A percentile compares a stretch with the other conserved stretches of the same genome.
phyloP scores from a whole-genome alignment of 1,284 basidiomycete genomes.

The Pseudomicrostroma phylloplanum region DNA sequence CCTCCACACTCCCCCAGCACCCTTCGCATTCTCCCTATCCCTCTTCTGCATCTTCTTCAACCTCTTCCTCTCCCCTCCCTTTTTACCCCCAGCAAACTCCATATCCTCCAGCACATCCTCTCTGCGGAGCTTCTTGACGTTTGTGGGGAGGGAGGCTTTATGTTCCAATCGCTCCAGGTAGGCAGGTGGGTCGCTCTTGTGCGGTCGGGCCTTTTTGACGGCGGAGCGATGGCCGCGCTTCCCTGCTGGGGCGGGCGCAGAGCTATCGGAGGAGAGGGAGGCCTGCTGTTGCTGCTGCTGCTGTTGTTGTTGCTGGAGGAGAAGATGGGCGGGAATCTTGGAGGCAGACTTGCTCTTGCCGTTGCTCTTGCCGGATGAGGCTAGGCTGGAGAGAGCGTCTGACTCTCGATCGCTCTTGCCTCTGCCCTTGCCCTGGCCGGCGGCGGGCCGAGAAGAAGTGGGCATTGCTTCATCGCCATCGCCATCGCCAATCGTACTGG shows the following conservation, averaged over 20 bases:
- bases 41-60: slow-evolving; percentile 1
- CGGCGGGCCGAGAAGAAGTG: slow-evolving; percentile 21
- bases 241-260: too few relatives aligned
- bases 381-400: background rate
- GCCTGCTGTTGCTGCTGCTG: background rate
- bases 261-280: too few relatives aligned
- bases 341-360: slow-evolving; percentile 8
- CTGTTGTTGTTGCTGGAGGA: background rate
- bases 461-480: slow-evolving; percentile 7
- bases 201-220: background rate
- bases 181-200: background rate
- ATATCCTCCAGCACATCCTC: background rate
- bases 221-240: too few relatives aligned
- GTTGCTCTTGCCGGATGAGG: slow-evolving; percentile 1
- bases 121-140: background rate
- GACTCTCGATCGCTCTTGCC: slow-evolving; percentile 8
- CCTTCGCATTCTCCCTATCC: slow-evolving; percentile 5
- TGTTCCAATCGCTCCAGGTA: background rate
- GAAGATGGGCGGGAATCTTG: background rate
- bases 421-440: slow-evolving; percentile 17
- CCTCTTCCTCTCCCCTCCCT: background rate
- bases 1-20: background rate
- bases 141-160: background rate
- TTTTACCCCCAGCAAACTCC: slow-evolving; percentile 33
- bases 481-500: background rate